These are phyloP conservation scores for Amaranthus cruentus DNA, from an alignment of 148 eudicot species.

Conservation along the genomic window DNA sequence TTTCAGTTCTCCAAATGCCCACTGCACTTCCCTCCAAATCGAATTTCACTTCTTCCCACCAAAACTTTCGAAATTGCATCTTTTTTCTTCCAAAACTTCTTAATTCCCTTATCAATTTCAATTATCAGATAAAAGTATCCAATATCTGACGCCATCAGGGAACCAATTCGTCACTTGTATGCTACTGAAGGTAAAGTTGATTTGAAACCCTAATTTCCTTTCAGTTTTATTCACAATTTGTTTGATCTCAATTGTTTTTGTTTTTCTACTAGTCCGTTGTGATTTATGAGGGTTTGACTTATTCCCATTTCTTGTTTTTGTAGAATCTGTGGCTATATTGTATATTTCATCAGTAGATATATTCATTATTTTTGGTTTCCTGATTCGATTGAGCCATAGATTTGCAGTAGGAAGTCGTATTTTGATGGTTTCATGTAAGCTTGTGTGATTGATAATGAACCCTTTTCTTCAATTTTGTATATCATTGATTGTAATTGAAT, in stretches of 20 bases:
- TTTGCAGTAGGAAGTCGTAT: not conserved
- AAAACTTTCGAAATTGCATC: constrained; percentile 12
- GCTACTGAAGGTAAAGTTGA: constrained; percentile 20
- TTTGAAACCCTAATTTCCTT: constrained; percentile 28
- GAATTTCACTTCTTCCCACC: constrained; percentile 18
- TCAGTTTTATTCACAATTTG: not conserved
- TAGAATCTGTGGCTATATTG: not conserved
- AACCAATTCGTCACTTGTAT: constrained; percentile 1
- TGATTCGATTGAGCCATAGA: not conserved
- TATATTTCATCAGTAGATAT: not conserved
- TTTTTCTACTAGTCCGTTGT: not conserved
- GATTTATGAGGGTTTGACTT: not conserved
- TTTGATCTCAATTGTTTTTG: not conserved
- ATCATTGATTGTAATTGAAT: not conserved
- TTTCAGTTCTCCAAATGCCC: constrained; percentile 8
- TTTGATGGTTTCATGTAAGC: not conserved
- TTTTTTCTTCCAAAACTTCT: constrained; percentile 6
- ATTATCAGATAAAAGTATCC: not conserved
- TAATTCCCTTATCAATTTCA: not conserved
- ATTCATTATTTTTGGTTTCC: not conserved
- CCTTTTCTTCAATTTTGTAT: not conserved
- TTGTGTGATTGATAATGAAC: not conserved
- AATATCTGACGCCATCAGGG: not conserved
- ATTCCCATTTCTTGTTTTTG: constrained; percentile 3
- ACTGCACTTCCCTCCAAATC: constrained; percentile 24